Evolutionary conservation across 1,139 yeast species (phyloP).

Genomic region (Yamadazyma sp.): DNA sequence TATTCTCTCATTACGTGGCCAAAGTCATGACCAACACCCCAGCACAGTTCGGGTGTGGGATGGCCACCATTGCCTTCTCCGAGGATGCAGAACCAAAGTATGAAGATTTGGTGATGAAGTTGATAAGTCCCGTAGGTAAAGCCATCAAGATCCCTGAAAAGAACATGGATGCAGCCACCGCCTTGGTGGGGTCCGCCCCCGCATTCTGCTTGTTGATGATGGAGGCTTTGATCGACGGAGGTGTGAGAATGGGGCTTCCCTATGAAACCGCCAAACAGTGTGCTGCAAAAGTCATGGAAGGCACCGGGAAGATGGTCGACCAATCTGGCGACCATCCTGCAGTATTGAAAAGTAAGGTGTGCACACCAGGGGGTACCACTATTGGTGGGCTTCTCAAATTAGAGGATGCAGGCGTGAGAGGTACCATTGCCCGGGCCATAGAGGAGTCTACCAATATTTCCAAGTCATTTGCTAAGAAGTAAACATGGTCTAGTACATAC

Average conservation of each 20-base stretch:
- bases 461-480: constrained; percentile 71
- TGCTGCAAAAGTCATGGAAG: constrained; percentile 95
- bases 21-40: constrained; percentile 99
- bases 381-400: constrained; percentile 91
- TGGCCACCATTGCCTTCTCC: constrained; percentile 84
- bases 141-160: constrained; percentile 79
- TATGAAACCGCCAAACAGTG: constrained; percentile 78
- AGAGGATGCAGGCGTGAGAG: constrained; percentile 90
- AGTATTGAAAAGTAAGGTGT: constrained; percentile 79
- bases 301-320: constrained; percentile 90
- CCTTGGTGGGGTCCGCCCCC: constrained; percentile 95
- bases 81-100: constrained; percentile 46
- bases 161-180: constrained; percentile 95
- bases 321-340: constrained; percentile 93
- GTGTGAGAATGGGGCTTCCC: constrained; percentile 92
- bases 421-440: constrained; percentile 84
- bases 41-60: constrained; percentile 87
- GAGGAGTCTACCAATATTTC: constrained; percentile 90
- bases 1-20: constrained; percentile 61
- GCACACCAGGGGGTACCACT: constrained; percentile 98
- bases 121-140: constrained; percentile 66
- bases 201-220: constrained; percentile 89
- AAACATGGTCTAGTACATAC: constrained; percentile 8
- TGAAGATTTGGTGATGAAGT: constrained; percentile 53
- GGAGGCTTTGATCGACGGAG: constrained; percentile 94